Conservation (phyloP, 345 rosid species). For the Anastatica hierochuntica region DNA sequence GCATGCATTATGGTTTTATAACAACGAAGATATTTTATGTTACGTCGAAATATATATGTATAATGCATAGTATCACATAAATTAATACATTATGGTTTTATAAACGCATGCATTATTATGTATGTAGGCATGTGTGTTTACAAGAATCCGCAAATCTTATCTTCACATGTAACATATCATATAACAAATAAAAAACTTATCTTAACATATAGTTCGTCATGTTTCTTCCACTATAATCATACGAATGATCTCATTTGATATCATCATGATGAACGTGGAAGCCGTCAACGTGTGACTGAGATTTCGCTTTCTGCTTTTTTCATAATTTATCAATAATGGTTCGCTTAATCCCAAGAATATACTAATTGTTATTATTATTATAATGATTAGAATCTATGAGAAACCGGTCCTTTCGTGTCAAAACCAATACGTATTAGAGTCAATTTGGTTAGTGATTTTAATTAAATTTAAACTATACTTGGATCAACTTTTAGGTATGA, state of each 20-base stretch:
- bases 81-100: neutral
- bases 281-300: slow-evolving; percentile 15
- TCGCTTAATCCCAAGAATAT: slow-evolving; percentile 7
- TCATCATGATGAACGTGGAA: slow-evolving; percentile 23
- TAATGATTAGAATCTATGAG: neutral
- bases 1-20: too few relatives aligned
- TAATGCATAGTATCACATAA: too few relatives aligned
- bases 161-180: neutral
- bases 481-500: slow-evolving; percentile 19
- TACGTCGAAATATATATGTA: too few relatives aligned
- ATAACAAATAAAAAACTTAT: neutral
- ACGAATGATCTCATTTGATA: slow-evolving; percentile 8
- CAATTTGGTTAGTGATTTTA: slow-evolving; percentile 9
- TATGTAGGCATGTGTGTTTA: slow-evolving; percentile 16
- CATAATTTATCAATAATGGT: slow-evolving; percentile 14
- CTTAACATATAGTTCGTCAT: slow-evolving; percentile 16
- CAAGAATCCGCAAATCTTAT: slow-evolving; percentile 21
- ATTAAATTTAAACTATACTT: slow-evolving; percentile 9
- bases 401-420: slow-evolving; percentile 22
- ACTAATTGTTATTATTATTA: neutral
- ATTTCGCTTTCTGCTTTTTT: neutral
- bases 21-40: too few relatives aligned
- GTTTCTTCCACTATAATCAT: slow-evolving; percentile 19
- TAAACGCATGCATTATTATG: neutral
- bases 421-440: slow-evolving; percentile 23